phyloP scores from a whole-genome alignment of 768 basidiomycete species.

The Pleurotus ostreatus region DNA sequence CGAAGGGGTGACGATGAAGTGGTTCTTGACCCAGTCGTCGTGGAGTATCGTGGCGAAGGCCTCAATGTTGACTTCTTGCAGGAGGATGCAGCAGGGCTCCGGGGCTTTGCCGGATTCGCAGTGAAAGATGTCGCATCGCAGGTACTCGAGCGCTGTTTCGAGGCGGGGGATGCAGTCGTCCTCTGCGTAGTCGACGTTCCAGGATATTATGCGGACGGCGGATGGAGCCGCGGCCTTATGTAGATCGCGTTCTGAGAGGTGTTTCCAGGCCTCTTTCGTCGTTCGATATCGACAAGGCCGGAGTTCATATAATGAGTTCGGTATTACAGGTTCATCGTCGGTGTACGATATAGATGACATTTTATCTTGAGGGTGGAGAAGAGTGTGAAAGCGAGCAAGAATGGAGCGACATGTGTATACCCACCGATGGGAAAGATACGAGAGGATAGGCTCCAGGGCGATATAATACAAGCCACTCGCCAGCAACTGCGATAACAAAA shows the following conservation, averaged over 20 bases:
- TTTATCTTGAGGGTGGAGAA: neutral
- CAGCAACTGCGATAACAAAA: neutral
- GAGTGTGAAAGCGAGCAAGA: neutral
- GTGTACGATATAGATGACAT: neutral
- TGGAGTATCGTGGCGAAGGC: slow-evolving; percentile 47
- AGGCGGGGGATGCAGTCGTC: slow-evolving; percentile 39
- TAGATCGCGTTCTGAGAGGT: slow-evolving; percentile 32
- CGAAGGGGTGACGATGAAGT: slow-evolving; percentile 58
- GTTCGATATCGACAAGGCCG: slow-evolving; percentile 37
- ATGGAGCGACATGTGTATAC: neutral
- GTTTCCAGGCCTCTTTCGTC: slow-evolving; percentile 41
- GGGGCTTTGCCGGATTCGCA: slow-evolving; percentile 44
- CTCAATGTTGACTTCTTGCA: slow-evolving; percentile 58
- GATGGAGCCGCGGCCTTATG: slow-evolving; percentile 32
- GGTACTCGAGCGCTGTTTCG: slow-evolving; percentile 43
- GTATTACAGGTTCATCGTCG: slow-evolving; percentile 12
- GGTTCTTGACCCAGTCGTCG: slow-evolving; percentile 58
- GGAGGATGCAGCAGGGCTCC: slow-evolving; percentile 56
- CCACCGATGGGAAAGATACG: slow-evolving; percentile 3
- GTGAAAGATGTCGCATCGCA: slow-evolving; percentile 48
- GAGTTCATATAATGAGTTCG: slow-evolving; percentile 24
- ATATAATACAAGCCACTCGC: neutral
- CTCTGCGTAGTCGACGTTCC: slow-evolving; percentile 62
- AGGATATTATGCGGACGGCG: slow-evolving; percentile 56
- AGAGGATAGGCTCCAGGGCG: neutral